Evolutionary conservation across 116 monocot genomes (phyloP).

Genomic region (Papilionanthe hybrid): DNA sequence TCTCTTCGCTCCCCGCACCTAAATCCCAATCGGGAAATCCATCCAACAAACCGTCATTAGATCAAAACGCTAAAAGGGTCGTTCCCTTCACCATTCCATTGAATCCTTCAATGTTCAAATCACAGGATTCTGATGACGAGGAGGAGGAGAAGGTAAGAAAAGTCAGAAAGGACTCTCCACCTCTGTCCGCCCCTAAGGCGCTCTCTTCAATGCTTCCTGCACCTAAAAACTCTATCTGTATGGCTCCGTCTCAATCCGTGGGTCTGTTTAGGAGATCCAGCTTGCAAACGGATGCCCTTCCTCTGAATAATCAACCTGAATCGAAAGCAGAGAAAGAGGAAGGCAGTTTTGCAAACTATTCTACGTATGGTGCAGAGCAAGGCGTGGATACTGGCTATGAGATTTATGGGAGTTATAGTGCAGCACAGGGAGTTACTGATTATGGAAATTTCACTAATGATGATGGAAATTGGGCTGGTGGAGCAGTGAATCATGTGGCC

Average conservation of each 20-base stretch:
- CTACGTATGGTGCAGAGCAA: background rate
- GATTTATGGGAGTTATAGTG: constrained; percentile 3
- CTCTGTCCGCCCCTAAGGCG: constrained; percentile 17
- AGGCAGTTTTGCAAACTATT: constrained; percentile 5
- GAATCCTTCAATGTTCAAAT: constrained; percentile 28
- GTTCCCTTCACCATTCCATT: constrained; percentile 59
- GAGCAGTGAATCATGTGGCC: too few relatives aligned
- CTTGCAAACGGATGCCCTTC: constrained; percentile 24
- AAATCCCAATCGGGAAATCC: constrained; percentile 8
- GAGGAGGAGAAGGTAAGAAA: constrained; percentile 34
- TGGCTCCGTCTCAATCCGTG: constrained; percentile 28
- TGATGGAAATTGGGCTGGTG: background rate
- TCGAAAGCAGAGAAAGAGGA: constrained; percentile 1
- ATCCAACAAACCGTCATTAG: constrained; percentile 6
- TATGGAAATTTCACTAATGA: constrained; percentile 18
- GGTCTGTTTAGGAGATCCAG: constrained; percentile 34
- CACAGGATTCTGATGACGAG: constrained; percentile 19
- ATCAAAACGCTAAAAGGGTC: constrained; percentile 38
- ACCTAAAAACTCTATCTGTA: constrained; percentile 57
- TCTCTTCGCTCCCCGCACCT: constrained; percentile 51
- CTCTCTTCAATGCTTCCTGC: constrained; percentile 71
- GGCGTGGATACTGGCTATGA: background rate
- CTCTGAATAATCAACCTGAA: constrained; percentile 2
- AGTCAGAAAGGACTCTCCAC: constrained; percentile 18
- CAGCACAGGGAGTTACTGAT: background rate